Base-by-base conservation (phyloP, 2,329 filamentous ascomycete species). In the Colletotrichum gigasporum region DNA sequence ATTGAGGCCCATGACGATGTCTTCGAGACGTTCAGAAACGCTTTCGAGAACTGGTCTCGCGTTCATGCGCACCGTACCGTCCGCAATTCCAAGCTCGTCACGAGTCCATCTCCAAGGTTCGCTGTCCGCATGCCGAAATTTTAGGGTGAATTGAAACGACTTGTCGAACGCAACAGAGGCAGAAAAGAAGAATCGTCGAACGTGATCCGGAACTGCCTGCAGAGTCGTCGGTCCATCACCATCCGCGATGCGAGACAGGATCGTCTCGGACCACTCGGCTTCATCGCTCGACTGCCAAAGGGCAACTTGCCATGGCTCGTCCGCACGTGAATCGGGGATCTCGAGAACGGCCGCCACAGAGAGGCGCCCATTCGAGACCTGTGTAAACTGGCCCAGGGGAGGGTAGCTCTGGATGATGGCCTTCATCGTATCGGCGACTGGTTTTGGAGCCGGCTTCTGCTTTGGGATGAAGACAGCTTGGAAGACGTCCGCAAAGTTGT, bases 351-450 rank as follows among this genome's bases (percentile, higher is more conserved):
- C 89, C 0, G 86, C 89, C 69, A 97, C 90, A 1, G 75, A 73
- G 37, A 91, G 80, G 71, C 84, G 69, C 2, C 72, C 71, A 18
- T 74, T 72, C 24, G 80, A 76, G 18, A 92, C 72, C 50, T 86
- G 82, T 2, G 92, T 94, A 22, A 91, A 85, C 73, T 94, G 91
- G 2, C 90, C 92, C 53, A 97, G 77, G 1, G 93, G 87, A 11
- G 94, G 94, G 71, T 88, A 90, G 64, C 82, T 83, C 20, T 80
- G 80, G 16, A 86, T 68, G 11, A 72, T 69, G 34, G 75, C 72
- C 6, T 74, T 75, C 77, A 81, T 82, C 2, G 64, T 67, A 54
- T 74, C 70, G 39, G 70, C 4, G 45, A 73, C 59, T 28, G 66
- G 54, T 24, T 65, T 58, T 24, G 73, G 73, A 37, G 72, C 64